phyloP scores from a whole-genome alignment of 441 rosid genomes.

The Manihot esculenta region DNA sequence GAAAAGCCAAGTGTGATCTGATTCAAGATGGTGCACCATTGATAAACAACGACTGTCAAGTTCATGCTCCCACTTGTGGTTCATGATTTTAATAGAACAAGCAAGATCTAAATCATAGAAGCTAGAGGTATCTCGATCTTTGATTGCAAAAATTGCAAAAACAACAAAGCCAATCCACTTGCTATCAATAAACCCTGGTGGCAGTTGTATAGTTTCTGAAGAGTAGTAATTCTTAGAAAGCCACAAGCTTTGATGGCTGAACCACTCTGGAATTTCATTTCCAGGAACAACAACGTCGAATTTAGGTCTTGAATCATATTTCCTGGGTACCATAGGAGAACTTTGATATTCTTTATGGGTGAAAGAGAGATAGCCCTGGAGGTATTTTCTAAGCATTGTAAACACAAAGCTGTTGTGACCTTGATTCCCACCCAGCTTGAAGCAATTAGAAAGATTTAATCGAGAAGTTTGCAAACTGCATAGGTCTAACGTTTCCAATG shows the following conservation, averaged over 20 bases:
- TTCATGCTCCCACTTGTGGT: not conserved
- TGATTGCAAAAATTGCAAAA: not conserved
- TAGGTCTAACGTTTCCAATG: not conserved
- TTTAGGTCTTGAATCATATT: not conserved
- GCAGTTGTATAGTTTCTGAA: not conserved
- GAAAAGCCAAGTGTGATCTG: conserved; percentile 8
- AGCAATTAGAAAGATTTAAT: not conserved
- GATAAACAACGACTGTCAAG: not conserved
- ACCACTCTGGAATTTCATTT: not conserved
- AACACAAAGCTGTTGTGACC: not conserved
- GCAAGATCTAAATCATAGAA: not conserved
- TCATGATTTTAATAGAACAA: not conserved
- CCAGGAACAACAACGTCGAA: not conserved
- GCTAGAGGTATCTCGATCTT: not conserved
- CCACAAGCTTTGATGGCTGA: not conserved
- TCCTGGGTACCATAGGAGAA: not conserved
- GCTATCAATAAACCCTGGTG: not conserved
- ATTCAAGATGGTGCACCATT: not conserved
- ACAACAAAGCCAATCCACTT: not conserved
- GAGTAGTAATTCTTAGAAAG: not conserved
- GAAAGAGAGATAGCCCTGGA: not conserved
- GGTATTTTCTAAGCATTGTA: not conserved
- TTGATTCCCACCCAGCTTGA: not conserved
- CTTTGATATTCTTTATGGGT: too few relatives aligned
- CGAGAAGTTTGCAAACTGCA: not conserved